A percentile compares a stretch with the other conserved stretches of the same genome.
phyloP scores from a whole-genome alignment of 345 rosid genomes.

The Salix viminalis region DNA sequence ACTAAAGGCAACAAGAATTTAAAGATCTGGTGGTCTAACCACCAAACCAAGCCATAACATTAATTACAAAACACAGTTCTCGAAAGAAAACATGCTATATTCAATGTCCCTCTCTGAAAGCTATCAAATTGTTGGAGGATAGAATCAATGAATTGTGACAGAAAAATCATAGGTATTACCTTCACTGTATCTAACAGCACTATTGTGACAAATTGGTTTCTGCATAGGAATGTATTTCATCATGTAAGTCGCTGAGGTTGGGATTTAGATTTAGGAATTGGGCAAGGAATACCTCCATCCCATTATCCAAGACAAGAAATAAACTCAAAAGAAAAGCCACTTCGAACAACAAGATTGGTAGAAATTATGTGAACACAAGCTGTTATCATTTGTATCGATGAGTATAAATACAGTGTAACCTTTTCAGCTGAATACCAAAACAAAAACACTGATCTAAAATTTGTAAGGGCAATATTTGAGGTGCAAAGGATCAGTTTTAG shows the following conservation, averaged over 20 bases:
- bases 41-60: neutral
- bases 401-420: neutral
- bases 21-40: neutral
- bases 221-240: neutral
- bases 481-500: neutral
- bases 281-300: neutral
- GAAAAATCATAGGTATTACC: no score
- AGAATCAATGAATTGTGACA: no score
- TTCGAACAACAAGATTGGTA: neutral
- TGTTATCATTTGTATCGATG: neutral
- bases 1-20: neutral
- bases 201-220: neutral
- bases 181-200: no score
- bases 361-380: neutral
- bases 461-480: conserved; percentile 3
- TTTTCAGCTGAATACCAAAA: neutral
- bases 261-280: neutral
- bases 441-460: neutral
- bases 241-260: neutral
- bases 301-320: neutral
- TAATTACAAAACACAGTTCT: neutral
- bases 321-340: neutral
- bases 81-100: neutral
- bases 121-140: neutral
- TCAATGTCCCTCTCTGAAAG: neutral